Evolutionary conservation across 208 protist genomes (phyloP), one percentile per base, ranked within the genome.

Genomic region (Leishmania braziliensis): DNA sequence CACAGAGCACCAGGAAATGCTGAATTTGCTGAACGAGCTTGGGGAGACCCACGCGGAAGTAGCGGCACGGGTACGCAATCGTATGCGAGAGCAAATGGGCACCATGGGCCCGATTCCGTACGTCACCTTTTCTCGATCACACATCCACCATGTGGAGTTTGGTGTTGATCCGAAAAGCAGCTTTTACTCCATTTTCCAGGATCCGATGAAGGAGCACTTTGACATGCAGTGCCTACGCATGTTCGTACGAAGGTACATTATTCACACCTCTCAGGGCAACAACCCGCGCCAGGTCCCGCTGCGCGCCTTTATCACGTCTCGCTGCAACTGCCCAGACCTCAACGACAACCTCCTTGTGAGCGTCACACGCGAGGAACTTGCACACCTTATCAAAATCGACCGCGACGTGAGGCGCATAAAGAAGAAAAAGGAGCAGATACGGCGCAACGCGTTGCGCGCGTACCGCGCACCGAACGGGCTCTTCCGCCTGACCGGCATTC

Each of bases 201-300:
- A 92, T 70, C 91, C 92, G 0, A 84, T 80, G 5, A 88, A 87
- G 79, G 10, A 36, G 14, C 56, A 84, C 65, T 93, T 96, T 79
- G 94, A 97, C 80, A 90, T 95, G 86, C 92, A 97, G 84, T 96
- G 87, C 70, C 86, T 97, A 50, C 91, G 94, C 63, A 97, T 97
- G 94, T 95, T 95, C 82, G 84, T 87, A 8, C 88, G 94, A 18
- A 91, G 94, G 23, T 97, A 94, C 76, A 84, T 97, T 54, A 92
- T 97, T 43, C 91, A 94, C 80, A 93, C 91, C 12, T 86, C 83
- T 74, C 91, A 95, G 72, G 84, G 86, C 39, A 97, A 95, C 76
- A 95, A 95, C 82, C 87, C 86, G 4, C 89, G 87, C 0, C 84
- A 86, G 20, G 86, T 95, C 29, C 83, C 89, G 29, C 85, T 97